Base-by-base conservation (phyloP, 108 stramenopile genomes). In the Licmophora abbreviata region DNA sequence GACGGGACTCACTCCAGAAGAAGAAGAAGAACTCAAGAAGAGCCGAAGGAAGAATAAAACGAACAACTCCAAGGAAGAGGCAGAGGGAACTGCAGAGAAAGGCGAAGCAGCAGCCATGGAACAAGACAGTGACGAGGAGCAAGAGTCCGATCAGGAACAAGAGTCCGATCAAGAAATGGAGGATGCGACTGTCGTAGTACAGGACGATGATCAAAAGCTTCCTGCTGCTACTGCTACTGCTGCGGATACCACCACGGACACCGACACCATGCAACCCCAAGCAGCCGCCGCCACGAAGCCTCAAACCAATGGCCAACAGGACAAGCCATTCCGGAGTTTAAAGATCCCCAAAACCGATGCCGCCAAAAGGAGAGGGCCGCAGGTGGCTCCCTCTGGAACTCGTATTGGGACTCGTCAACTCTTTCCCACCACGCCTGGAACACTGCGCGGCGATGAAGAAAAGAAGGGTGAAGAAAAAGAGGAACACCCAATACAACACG, bases 1-100 rank as follows among this genome's bases (percentile, higher is more conserved):
- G 10, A 53, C 61, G 10, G 61, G 61, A 3, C 45, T 69, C 25
- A 69, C 68, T 12, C 68, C 68, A 33, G 54, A 59, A 40, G 1
- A 15, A 40, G 38, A 40, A 1, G 5, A 15, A 40, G 38, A 3
- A 15, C 15, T 27, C 44, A 62, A 14, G 25, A 29, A 4, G 35
- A 20, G 2, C 17, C 20, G 14, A 52, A 53, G 30, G 43, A 20
- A 35, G 0, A 58, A 48, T 44, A 51, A 35, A 31, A 21, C 61
- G 5, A 33, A 29, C 9, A 20, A 44, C 18, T 46, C 38, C 5
- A 42, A 35, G 9, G 12, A 35, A 11, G 10, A 5, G 8, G 10
- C 8, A 33, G 26, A 35, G 23, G 21, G 14, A 27, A 9, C 27
- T 5, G 35, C 3, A 37, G 53, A n/a, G 40, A 32, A 36, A 44